Evolutionary conservation across 805 yeast genomes (phyloP).

Genomic region (Saccharomycopsis sp.): DNA sequence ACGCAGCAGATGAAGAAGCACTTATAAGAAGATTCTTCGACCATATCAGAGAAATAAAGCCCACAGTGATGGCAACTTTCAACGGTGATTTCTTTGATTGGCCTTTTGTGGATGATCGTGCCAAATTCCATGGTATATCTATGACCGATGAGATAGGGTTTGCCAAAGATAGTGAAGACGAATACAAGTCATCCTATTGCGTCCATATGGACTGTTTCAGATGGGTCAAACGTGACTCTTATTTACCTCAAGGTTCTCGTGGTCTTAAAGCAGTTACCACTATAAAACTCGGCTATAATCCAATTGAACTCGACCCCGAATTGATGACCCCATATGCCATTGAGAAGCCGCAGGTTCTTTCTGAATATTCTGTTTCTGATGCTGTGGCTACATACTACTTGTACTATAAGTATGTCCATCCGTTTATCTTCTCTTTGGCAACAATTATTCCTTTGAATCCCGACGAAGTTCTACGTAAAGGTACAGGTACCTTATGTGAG

Average conservation of each 20-base stretch:
- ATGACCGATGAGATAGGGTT: constrained; percentile 94
- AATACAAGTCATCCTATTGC: constrained; percentile 87
- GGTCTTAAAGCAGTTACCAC: constrained; percentile 98
- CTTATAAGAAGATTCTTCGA: constrained; percentile 74
- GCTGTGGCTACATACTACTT: constrained; percentile 97
- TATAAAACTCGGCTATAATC: constrained; percentile 91
- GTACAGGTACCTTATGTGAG: constrained; percentile 98
- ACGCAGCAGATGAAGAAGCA: constrained; percentile 79
- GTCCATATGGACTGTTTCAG: constrained; percentile 95
- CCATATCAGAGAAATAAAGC: constrained; percentile 79
- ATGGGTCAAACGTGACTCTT: constrained; percentile 98
- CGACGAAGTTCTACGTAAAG: constrained; percentile 91
- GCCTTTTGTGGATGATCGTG: constrained; percentile 94
- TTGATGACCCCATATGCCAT: constrained; percentile 96
- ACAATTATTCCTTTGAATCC: constrained; percentile 94
- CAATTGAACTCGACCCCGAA: constrained; percentile 95
- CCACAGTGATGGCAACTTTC: constrained; percentile 96
- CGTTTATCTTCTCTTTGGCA: constrained; percentile 91
- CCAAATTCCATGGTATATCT: constrained; percentile 74
- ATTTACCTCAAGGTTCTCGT: constrained; percentile 96
- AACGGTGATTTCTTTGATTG: constrained; percentile 99
- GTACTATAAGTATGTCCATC: constrained; percentile 95
- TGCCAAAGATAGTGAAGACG: constrained; percentile 81
- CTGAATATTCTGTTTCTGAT: constrained; percentile 98
- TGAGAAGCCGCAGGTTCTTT: constrained; percentile 83